Evolutionary conservation across 306 rosid genomes (phyloP).

Genomic region (Aeschynomene evenia): DNA sequence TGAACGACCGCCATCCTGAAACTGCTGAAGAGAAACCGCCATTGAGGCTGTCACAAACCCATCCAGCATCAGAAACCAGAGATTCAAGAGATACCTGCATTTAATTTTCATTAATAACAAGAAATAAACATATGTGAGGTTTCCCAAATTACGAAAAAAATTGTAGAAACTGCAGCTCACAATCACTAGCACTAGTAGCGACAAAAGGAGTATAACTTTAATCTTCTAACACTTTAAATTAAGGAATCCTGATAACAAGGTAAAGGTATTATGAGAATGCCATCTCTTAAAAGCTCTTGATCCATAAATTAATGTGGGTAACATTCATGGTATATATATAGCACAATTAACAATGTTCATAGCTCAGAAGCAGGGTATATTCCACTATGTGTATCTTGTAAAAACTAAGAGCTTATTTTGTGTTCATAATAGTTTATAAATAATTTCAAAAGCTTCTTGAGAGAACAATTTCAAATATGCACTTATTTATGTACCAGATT

Average conservation of each 20-base stretch:
- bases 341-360: not conserved
- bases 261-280: not conserved
- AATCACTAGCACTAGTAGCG: not conserved
- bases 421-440: not conserved
- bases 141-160: not conserved
- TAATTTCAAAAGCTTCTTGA: not conserved
- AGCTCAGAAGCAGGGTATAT: not conserved
- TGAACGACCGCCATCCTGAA: slow-evolving; percentile 44
- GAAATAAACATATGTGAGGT: not conserved
- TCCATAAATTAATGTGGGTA: not conserved
- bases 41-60: slow-evolving; percentile 22
- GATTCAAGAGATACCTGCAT: slow-evolving; percentile 31
- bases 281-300: not conserved
- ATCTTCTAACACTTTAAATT: not conserved
- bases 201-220: not conserved
- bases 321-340: not conserved
- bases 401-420: not conserved
- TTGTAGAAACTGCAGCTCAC: not conserved
- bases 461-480: not conserved
- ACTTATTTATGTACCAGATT: not conserved
- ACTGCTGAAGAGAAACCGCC: slow-evolving; percentile 18
- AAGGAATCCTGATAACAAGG: not conserved
- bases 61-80: slow-evolving; percentile 25
- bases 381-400: not conserved
- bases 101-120: not conserved